phyloP scores from a whole-genome alignment of 2,329 filamentous ascomycete genomes.

The Grosmannia huntii region DNA sequence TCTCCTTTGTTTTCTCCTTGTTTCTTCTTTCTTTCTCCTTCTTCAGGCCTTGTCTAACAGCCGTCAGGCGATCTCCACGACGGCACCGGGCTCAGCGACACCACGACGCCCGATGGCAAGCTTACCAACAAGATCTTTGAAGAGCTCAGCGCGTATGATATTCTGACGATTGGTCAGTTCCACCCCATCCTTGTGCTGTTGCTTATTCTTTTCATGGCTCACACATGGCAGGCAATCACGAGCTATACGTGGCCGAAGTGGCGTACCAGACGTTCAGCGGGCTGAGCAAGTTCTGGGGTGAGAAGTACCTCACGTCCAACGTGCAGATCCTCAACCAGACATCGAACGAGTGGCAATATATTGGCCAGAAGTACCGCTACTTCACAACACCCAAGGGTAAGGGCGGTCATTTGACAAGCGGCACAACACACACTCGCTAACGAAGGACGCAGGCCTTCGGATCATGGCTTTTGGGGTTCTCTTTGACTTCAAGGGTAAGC shows the following conservation, averaged over 20 bases:
- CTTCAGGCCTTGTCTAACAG: background rate
- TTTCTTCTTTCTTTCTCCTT: background rate
- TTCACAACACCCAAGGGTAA: constrained; percentile 25
- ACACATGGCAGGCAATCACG: constrained; percentile 38
- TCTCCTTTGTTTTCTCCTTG: background rate
- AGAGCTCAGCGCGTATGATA: constrained; percentile 26
- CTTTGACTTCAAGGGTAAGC: constrained; percentile 32
- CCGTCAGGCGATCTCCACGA: constrained; percentile 47
- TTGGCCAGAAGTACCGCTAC: constrained; percentile 30
- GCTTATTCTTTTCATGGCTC: background rate
- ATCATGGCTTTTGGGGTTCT: constrained; percentile 32
- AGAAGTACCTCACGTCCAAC: constrained; percentile 32
- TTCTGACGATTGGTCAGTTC: constrained; percentile 27
- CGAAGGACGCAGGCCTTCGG: constrained; percentile 19
- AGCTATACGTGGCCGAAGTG: constrained; percentile 49
- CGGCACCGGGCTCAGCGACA: constrained; percentile 49
- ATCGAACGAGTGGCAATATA: constrained; percentile 26
- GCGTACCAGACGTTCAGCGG: constrained; percentile 48
- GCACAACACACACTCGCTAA: background rate
- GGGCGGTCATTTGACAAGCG: background rate
- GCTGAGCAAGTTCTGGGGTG: constrained; percentile 42
- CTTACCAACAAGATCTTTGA: constrained; percentile 35
- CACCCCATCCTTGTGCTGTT: background rate
- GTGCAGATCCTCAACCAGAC: constrained; percentile 28
- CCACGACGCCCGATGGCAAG: constrained; percentile 42